Evolutionary conservation across 2,329 filamentous ascomycete species (phyloP).

Genomic region (Monosporascus sp.): DNA sequence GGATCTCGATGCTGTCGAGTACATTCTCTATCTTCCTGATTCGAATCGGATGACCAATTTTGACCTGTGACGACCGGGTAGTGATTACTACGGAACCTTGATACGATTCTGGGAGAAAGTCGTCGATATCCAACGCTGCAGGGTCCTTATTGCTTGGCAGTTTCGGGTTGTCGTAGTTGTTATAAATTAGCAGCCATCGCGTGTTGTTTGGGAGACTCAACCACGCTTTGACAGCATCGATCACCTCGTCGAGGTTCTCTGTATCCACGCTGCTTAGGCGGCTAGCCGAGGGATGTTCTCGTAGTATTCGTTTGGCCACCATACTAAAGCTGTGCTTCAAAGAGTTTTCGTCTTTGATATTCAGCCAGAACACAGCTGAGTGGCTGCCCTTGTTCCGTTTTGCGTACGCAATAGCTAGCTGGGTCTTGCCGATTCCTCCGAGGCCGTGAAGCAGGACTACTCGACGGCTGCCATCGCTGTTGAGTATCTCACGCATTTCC

Average conservation of each 20-base stretch:
- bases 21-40: slow-evolving; percentile 27
- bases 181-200: slow-evolving; percentile 34
- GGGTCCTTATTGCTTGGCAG: slow-evolving; percentile 11
- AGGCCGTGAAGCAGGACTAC: slow-evolving; percentile 11
- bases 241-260: slow-evolving; percentile 16
- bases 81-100: slow-evolving; percentile 39
- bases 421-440: slow-evolving; percentile 14
- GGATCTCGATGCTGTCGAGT: slow-evolving; percentile 25
- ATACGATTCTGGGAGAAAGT: slow-evolving; percentile 25
- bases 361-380: slow-evolving; percentile 12
- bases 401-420: slow-evolving; percentile 8
- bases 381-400: slow-evolving; percentile 10
- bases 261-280: slow-evolving; percentile 1
- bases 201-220: slow-evolving; percentile 29
- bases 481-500: slow-evolving; percentile 23
- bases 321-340: slow-evolving; percentile 11
- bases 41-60: too few species aligned
- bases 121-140: slow-evolving; percentile 26
- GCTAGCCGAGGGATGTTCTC: slow-evolving; percentile 8
- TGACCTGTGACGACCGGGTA: slow-evolving; percentile 29
- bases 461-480: slow-evolving; percentile 17
- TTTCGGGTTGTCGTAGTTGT: slow-evolving; percentile 37
- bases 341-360: slow-evolving; percentile 10
- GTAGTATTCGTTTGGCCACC: slow-evolving; percentile 9
- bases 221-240: slow-evolving; percentile 32